phyloP scores from a whole-genome alignment of 2,329 filamentous ascomycete genomes.

The Lecanicillium sp. region DNA sequence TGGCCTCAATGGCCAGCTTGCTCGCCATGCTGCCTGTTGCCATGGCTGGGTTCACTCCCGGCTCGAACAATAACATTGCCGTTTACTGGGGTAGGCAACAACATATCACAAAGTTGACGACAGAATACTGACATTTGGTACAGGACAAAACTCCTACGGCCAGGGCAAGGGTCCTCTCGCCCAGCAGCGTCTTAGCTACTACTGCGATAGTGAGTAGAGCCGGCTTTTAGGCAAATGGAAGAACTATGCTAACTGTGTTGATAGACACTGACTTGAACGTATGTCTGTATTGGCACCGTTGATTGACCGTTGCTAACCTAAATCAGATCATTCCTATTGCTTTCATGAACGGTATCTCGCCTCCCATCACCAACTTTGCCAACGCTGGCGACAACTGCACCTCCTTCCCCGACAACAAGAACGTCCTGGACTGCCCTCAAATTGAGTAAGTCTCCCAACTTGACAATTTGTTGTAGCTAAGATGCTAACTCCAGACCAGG shows the following conservation, averaged over 20 bases:
- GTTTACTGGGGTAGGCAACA: slow-evolving; percentile 57
- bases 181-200: slow-evolving; percentile 51
- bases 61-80: slow-evolving; percentile 48
- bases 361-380: slow-evolving; percentile 56
- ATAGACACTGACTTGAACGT: slow-evolving; percentile 42
- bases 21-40: slow-evolving; percentile 24
- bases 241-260: slow-evolving; percentile 15
- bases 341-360: slow-evolving; percentile 54
- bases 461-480: background rate
- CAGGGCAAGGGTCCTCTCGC: slow-evolving; percentile 36
- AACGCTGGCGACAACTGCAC: slow-evolving; percentile 58
- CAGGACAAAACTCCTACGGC: slow-evolving; percentile 55
- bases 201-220: slow-evolving; percentile 48
- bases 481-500: slow-evolving; percentile 21
- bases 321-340: slow-evolving; percentile 52
- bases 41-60: slow-evolving; percentile 39
- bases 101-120: background rate
- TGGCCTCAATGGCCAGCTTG: slow-evolving; percentile 18
- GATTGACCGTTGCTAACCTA: background rate
- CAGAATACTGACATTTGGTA: slow-evolving; percentile 9
- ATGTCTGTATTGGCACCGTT: slow-evolving; percentile 17
- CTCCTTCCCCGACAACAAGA: slow-evolving; percentile 47
- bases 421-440: slow-evolving; percentile 55
- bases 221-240: background rate
- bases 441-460: slow-evolving; percentile 47